Evolutionary conservation across 768 basidiomycete species (phyloP), one percentile per base, ranked within the genome.

Genomic region (Mrakia blollopis): DNA sequence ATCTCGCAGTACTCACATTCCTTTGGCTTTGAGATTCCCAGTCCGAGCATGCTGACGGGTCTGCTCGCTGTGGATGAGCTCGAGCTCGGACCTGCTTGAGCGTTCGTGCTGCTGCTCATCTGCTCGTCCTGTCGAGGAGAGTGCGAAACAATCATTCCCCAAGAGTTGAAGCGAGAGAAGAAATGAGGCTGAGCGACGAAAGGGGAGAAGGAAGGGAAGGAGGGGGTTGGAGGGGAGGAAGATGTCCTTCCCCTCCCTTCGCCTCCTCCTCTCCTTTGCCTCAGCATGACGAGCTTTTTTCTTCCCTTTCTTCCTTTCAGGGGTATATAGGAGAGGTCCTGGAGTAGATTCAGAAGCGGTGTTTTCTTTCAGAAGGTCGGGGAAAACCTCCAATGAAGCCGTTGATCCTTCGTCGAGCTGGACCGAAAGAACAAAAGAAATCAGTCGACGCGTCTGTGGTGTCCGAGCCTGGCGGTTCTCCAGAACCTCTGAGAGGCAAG

Each of bases 71-170:
- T 37, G 28, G 39, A 41, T 4, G 6, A 9, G 1, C 7, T n/a
- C 10, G 57, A 57, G 57, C 57, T 57, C 25, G 57, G 57, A 57
- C 65, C 65, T 35, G 65, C 65, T 21, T 39, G 21, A 68, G 65
- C 65, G 65, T 68, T 44, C 1, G 37, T 6, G 35, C 18, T 39
- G 65, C 14, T 68, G 21, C 16, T 41, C 65, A 68, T 41, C 65
- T 68, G 39, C 39, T 35, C 35, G 25, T 25, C 35, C 18, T 2
- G 3, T 2, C 65, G 65, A 68, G 65, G 37, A 18, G 16, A 23
- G n/a, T 68, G 65, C 35, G 65, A 39, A 18, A 41, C 39, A n/a
- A 68, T 37, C 65, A 68, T 68, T n/a, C 65, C 8, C 65, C 35
- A 44, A 18, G n/a, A 18, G 16, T 1, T 8, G 4, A 18, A 39